A percentile compares a stretch with the other conserved stretches of the same genome.
Evolutionary conservation across 164 flowering plant genomes (phyloP).

Genomic region (Akebia trifoliata): DNA sequence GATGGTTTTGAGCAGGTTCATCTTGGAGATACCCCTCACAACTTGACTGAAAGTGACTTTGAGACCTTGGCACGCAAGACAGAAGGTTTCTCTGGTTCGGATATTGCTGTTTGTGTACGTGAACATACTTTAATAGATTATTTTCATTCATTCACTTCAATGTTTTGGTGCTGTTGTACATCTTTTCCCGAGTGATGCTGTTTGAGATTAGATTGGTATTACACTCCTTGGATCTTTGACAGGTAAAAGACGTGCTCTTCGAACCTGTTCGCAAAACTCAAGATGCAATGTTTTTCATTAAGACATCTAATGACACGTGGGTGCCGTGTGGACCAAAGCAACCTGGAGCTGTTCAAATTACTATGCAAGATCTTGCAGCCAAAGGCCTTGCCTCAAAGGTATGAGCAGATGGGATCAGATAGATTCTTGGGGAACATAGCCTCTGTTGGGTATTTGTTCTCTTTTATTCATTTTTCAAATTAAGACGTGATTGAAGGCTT

Average conservation of each 20-base stretch:
- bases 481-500: not conserved
- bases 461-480: too few relatives aligned
- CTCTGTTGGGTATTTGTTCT: too few relatives aligned
- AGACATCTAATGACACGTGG: slow-evolving; percentile 67
- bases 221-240: too few relatives aligned
- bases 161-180: too few relatives aligned
- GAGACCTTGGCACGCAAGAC: too few relatives aligned
- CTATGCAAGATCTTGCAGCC: slow-evolving; percentile 88
- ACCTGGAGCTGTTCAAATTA: slow-evolving; percentile 74
- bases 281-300: slow-evolving; percentile 88
- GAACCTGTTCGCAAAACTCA: slow-evolving; percentile 99
- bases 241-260: slow-evolving; percentile 94
- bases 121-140: too few relatives aligned
- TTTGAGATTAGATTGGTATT: too few relatives aligned
- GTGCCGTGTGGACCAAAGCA: slow-evolving; percentile 95
- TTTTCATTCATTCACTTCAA: too few relatives aligned
- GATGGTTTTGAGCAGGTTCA: slow-evolving; percentile 56
- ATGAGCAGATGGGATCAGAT: slow-evolving; percentile 1
- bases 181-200: too few relatives aligned
- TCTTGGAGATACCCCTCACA: too few relatives aligned
- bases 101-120: slow-evolving; percentile 90
- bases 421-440: not conserved
- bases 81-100: slow-evolving; percentile 95
- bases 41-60: too few relatives aligned
- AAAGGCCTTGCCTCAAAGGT: slow-evolving; percentile 82